A percentile compares a stretch with the other conserved stretches of the same genome.
Conservation (phyloP, 2,329 filamentous ascomycete species). For the Claviceps monticola region DNA sequence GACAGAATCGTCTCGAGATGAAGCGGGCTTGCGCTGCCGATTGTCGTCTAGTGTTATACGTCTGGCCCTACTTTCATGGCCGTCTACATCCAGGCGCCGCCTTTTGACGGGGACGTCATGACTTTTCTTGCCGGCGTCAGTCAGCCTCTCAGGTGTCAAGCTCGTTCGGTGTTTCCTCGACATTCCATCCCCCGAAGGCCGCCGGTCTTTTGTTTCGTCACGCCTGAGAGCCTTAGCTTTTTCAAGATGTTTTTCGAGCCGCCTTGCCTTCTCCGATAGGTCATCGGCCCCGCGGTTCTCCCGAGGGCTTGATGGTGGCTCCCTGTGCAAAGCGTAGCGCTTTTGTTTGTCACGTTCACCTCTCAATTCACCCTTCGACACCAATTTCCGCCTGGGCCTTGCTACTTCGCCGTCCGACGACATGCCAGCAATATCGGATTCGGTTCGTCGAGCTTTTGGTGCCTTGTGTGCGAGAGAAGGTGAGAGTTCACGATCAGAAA, state of each 20-base stretch:
- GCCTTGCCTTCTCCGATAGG: conserved; percentile 32
- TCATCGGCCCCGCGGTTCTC: conserved; percentile 35
- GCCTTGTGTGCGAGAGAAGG: conserved; percentile 33
- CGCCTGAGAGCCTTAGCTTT: conserved; percentile 46
- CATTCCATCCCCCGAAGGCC: conserved; percentile 33
- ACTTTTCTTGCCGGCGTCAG: conserved; percentile 38
- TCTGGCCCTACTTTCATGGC: conserved; percentile 34
- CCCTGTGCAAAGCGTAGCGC: conserved; percentile 31
- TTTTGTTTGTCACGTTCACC: conserved; percentile 45
- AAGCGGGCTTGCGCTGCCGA: conserved; percentile 27
- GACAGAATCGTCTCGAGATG: conserved; percentile 24
- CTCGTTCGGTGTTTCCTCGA: conserved; percentile 47
- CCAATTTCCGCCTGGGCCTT: conserved; percentile 48
- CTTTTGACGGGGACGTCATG: conserved; percentile 39
- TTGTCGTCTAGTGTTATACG: conserved; percentile 31
- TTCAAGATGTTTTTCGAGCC: conserved; percentile 43
- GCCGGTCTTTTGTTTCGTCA: conserved; percentile 44
- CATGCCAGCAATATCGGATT: conserved; percentile 36
- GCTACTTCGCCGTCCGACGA: conserved; percentile 43
- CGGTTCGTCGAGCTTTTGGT: conserved; percentile 36
- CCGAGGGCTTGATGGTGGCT: conserved; percentile 37
- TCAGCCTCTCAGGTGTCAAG: conserved; percentile 41
- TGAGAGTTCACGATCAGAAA: conserved; percentile 40
- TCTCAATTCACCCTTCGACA: conserved; percentile 49
- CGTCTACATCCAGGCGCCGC: conserved; percentile 41